phyloP scores from a whole-genome alignment of 139 green algal species.

The Tetraselmis striata region DNA sequence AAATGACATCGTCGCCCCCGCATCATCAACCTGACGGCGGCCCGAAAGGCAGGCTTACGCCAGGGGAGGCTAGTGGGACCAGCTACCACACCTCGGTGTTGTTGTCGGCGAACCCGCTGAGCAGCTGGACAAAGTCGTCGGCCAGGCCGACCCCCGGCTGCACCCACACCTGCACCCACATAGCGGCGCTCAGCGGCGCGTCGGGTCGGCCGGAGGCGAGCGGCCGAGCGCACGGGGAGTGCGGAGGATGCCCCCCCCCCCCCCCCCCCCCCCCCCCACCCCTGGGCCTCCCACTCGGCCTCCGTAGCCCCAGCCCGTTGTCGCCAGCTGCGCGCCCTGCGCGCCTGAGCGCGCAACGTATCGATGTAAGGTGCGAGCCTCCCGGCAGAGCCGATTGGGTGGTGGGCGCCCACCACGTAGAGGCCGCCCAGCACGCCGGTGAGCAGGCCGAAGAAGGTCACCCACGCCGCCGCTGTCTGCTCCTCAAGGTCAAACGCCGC shows the following conservation, averaged over 20 bases:
- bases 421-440: conserved; percentile 62
- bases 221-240: too few relatives aligned
- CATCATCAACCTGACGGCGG: too few relatives aligned
- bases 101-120: conserved; percentile 37
- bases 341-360: too few relatives aligned
- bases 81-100: conserved; percentile 49
- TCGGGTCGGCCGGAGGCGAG: too few relatives aligned
- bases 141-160: conserved; percentile 58
- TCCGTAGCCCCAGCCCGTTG: neutral
- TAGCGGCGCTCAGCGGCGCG: too few relatives aligned
- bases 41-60: too few relatives aligned
- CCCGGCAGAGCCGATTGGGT: neutral
- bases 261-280: neutral
- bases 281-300: neutral
- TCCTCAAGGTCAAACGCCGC: conserved; percentile 66
- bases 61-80: too few relatives aligned
- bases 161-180: conserved; percentile 66
- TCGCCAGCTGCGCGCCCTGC: conserved; percentile 19
- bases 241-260: too few relatives aligned
- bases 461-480: conserved; percentile 75
- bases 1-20: too few relatives aligned
- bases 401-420: conserved; percentile 55
- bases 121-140: conserved; percentile 48
- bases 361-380: neutral
- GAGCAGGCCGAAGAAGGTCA: conserved; percentile 69